Percentiles rank a stretch among this genome's conserved stretches.
These are phyloP conservation scores for Pseudonectria foliicola DNA, from an alignment of 2,329 filamentous ascomycete species.

Conservation along the genomic window DNA sequence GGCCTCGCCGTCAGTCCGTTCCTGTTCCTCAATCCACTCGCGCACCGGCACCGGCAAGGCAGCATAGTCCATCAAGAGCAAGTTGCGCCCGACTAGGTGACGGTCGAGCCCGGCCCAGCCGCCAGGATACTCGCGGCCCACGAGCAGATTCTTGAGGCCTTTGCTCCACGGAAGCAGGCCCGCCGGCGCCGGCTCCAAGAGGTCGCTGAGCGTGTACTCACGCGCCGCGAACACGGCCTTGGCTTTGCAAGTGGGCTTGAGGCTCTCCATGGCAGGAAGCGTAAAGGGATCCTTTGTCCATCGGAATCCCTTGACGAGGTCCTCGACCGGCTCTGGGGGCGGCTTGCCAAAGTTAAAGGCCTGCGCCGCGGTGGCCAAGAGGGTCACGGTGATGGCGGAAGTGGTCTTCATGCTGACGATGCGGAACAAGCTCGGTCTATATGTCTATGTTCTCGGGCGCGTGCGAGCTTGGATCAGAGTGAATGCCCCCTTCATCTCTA, in stretches of 20 bases:
- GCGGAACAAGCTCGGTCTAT: not conserved
- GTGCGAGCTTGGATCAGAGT: too few species aligned
- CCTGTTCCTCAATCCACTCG: conserved; percentile 42
- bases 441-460: too few species aligned
- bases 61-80: conserved; percentile 40
- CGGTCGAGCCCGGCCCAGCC: conserved; percentile 45
- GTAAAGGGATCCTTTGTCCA: conserved; percentile 34
- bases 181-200: conserved; percentile 28
- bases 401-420: conserved; percentile 17
- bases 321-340: conserved; percentile 23
- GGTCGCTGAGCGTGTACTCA: conserved; percentile 38
- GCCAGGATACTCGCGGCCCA: conserved; percentile 39
- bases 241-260: conserved; percentile 29
- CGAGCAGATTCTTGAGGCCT: conserved; percentile 35
- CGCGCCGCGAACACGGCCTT: conserved; percentile 28
- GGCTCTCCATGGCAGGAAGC: conserved; percentile 20
- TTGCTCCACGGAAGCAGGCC: conserved; percentile 34
- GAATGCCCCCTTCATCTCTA: not conserved
- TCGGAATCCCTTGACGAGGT: conserved; percentile 31
- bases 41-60: conserved; percentile 36
- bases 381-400: conserved; percentile 4
- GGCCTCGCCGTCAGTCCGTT: conserved; percentile 24
- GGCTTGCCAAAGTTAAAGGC: conserved; percentile 20
- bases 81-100: conserved; percentile 41
- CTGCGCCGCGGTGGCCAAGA: conserved; percentile 14